A percentile compares a stretch with the other conserved stretches of the same genome.
Evolutionary conservation across 371 early-diverging fungal species (phyloP).

Genomic region (Encephalitozoon romaleae): DNA sequence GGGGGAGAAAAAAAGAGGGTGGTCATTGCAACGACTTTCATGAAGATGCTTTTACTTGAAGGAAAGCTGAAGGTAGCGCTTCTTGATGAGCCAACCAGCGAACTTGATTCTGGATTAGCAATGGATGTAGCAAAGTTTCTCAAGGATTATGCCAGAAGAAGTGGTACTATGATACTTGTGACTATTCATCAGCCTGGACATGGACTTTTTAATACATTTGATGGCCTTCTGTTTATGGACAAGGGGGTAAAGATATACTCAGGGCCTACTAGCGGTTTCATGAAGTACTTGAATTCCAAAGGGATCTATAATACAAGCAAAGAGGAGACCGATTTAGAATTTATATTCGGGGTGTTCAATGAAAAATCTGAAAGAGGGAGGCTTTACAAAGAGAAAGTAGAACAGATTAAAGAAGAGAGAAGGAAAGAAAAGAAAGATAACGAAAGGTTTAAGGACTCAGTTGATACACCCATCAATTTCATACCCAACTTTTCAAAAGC

Average conservation of each 20-base stretch:
- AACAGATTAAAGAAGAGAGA: background rate
- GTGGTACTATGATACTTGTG: slow-evolving; percentile 2
- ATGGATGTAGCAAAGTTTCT: background rate
- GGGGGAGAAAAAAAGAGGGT: slow-evolving; percentile 52
- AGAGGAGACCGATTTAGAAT: background rate
- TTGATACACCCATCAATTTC: background rate
- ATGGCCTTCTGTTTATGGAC: slow-evolving; percentile 63
- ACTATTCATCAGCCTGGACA: slow-evolving; percentile 56
- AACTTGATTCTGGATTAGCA: slow-evolving; percentile 48
- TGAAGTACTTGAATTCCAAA: background rate
- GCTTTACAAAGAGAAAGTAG: background rate
- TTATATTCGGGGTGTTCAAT: background rate
- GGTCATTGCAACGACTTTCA: slow-evolving; percentile 22
- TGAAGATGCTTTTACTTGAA: slow-evolving; percentile 5
- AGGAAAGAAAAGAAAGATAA: background rate
- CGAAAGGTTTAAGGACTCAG: background rate
- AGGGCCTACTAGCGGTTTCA: slow-evolving; percentile 12
- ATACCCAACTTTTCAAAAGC: background rate
- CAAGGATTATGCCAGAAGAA: slow-evolving; percentile 18
- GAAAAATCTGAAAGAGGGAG: background rate
- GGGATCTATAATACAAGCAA: background rate
- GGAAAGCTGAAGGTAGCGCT: slow-evolving; percentile 25
- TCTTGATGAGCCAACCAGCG: slow-evolving; percentile 53
- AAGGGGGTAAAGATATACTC: slow-evolving; percentile 53
- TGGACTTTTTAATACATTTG: slow-evolving; percentile 60